Evolutionary conservation across 129 eudicot species (phyloP), one percentile per base, ranked within the genome.

Genomic region (Artemisia tridentata): DNA sequence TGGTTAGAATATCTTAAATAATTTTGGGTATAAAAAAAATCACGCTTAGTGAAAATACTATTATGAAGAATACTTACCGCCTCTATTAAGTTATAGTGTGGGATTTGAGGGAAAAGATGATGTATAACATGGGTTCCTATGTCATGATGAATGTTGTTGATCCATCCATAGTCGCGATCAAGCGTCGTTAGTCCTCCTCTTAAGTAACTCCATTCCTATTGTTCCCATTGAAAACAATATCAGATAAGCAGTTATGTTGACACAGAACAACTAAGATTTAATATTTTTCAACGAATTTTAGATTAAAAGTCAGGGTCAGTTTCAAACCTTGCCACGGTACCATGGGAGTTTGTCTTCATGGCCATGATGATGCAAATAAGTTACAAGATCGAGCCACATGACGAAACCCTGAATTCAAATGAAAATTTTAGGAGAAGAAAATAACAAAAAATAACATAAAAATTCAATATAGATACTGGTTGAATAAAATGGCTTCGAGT

Each of bases 71-170:
- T 52, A 48, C 81, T 67, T 46, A 80, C 99, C n/a, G 99, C 99
- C 86, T 93, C 99, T 11, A 85, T 53, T 56, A 93, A 80, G 80
- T 93, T 86, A 50, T 90, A 93, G 80, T 93, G 99, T 67, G 99
- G 99, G 81, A 93, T 93, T 74, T 93, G 99, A 38, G 99, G 99
- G 86, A 93, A 93, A 77, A 93, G 91, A 78, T 93, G 99, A 74
- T 93, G 99, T 15, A 93, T 81, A 16, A 93, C 99, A 68, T 93
- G 99, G 6, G 99, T 93, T 45, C 99, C 99, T 18, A 93, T 93
- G 79, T 93, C 97, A 68, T 93, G 99, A 73, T 93, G 99, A 73
- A 93, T 88, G 89, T 90, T 90, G 67, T 93, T 93, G 50, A 93
- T 90, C 99, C 92, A 90, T 60, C 99, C 99, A 43, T 93, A 93